Evolutionary conservation across 225 moss, liverwort and hornwort genomes (phyloP).

Genomic region (Pleurozium schreberi): DNA sequence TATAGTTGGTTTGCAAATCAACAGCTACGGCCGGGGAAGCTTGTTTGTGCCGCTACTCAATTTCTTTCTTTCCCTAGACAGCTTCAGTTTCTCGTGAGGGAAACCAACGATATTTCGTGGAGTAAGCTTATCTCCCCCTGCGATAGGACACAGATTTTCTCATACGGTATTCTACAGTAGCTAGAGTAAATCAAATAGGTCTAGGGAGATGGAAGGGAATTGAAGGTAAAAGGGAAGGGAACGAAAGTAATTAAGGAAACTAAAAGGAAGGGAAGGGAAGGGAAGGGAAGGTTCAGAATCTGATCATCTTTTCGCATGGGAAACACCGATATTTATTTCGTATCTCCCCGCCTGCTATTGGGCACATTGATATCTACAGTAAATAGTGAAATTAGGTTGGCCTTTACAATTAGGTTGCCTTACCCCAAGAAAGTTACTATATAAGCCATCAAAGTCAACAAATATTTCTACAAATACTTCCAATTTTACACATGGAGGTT

Average conservation of each 20-base stretch:
- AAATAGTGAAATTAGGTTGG: too few relatives aligned
- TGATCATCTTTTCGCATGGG: neutral
- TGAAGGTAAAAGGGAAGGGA: neutral
- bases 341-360: neutral
- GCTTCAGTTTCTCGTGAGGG: neutral
- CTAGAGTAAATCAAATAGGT: neutral
- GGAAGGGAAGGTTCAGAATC: neutral
- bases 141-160: neutral
- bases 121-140: too few relatives aligned
- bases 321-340: neutral
- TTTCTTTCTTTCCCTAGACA: neutral
- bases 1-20: neutral
- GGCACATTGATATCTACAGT: neutral
- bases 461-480: too few relatives aligned
- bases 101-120: neutral
- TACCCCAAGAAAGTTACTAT: too few relatives aligned
- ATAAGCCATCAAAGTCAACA: too few relatives aligned
- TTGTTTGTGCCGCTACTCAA: neutral
- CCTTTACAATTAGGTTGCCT: too few relatives aligned
- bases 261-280: neutral
- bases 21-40: too few relatives aligned
- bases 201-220: neutral
- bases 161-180: too few relatives aligned
- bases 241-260: neutral
- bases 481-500: too few relatives aligned